Conservation (phyloP, 2,329 filamentous ascomycete genomes). For the Ophiostoma triangulosporum region DNA sequence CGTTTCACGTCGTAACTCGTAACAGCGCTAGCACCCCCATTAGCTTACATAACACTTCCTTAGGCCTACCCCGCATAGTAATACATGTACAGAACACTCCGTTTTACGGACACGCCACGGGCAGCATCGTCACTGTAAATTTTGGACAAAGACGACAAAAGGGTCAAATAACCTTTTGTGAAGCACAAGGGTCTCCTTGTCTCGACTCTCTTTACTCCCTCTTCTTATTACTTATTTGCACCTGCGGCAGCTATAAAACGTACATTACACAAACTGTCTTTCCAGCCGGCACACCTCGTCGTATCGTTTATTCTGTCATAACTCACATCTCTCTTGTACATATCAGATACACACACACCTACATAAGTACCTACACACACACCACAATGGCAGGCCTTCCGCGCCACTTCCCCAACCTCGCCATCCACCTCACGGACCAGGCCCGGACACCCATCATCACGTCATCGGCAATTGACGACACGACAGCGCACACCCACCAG, state of each 20-base stretch:
- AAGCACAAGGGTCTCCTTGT: too few species aligned
- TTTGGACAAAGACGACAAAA: background rate
- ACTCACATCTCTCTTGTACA: too few species aligned
- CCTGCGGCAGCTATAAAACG: too few species aligned
- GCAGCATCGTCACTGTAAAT: background rate
- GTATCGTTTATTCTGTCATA: too few species aligned
- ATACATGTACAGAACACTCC: background rate
- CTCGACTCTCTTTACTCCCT: background rate
- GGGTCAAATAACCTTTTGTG: background rate
- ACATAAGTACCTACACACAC: too few species aligned
- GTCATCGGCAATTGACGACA: constrained; percentile 19
- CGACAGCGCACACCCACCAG: background rate
- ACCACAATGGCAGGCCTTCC: constrained; percentile 28
- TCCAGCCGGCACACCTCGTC: too few species aligned
- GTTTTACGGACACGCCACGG: background rate
- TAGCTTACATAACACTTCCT: background rate
- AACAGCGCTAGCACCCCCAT: background rate
- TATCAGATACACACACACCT: background rate
- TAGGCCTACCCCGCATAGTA: background rate
- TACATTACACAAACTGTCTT: too few species aligned
- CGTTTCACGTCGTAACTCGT: background rate
- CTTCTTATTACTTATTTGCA: background rate
- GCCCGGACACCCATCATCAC: constrained; percentile 44
- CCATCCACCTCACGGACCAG: constrained; percentile 44
- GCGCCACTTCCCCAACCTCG: constrained; percentile 35